These are phyloP conservation scores for Emericellopsis terricola DNA, from an alignment of 495 filamentous ascomycete genomes.

Conservation along the genomic window DNA sequence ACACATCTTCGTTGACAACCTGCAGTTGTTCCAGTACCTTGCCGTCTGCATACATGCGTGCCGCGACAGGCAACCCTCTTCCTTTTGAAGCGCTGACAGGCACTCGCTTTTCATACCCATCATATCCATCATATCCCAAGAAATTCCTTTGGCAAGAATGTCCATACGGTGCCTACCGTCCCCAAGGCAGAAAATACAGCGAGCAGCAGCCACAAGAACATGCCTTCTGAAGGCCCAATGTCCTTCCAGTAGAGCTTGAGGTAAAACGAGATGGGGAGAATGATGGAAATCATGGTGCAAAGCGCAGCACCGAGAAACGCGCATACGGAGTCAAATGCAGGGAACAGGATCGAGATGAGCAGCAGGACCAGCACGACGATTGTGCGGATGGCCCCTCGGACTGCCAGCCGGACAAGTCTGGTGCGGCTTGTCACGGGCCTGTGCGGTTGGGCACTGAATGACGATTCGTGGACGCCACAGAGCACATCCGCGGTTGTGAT, in stretches of 20 bases:
- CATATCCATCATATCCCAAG: conserved; percentile 26
- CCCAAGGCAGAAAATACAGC: conserved; percentile 49
- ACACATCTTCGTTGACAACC: too few relatives aligned
- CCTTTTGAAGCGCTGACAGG: too few relatives aligned
- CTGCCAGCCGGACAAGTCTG: conserved; percentile 33
- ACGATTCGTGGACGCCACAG: conserved; percentile 45
- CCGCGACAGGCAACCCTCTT: too few relatives aligned
- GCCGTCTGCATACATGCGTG: too few relatives aligned
- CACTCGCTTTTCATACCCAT: too few relatives aligned
- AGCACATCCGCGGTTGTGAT: conserved; percentile 69
- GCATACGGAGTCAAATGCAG: conserved; percentile 87
- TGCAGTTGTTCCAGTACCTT: too few relatives aligned
- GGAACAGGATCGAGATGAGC: conserved; percentile 56
- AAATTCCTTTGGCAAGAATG: conserved; percentile 58
- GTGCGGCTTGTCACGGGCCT: conserved; percentile 31
- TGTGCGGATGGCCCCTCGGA: conserved; percentile 45
- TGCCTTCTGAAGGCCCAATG: conserved; percentile 43
- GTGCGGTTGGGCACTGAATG: conserved; percentile 28
- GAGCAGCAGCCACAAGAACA: conserved; percentile 53
- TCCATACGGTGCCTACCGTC: conserved; percentile 65
- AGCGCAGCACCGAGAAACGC: conserved; percentile 78
- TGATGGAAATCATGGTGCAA: conserved; percentile 89
- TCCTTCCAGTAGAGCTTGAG: conserved; percentile 81
- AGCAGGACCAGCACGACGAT: conserved; percentile 20
- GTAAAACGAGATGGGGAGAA: conserved; percentile 76